Percentiles rank a stretch among this genome's conserved stretches.
Conservation (phyloP, 495 filamentous ascomycete species). For the Pseudevernia furfuracea region DNA sequence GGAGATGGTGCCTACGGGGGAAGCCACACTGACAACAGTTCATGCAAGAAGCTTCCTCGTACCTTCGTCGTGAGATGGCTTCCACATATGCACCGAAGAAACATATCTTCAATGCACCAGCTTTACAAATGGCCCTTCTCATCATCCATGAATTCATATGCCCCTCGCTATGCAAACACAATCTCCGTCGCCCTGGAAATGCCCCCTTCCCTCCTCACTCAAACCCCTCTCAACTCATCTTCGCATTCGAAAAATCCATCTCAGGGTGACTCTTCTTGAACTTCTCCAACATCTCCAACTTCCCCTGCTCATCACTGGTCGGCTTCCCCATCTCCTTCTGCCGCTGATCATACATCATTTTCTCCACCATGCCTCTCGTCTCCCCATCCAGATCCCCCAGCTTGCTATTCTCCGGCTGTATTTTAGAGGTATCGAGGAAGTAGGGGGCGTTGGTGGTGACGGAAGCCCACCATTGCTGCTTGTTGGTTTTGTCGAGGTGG, state of each 20-base stretch:
- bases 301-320: constrained; percentile 86
- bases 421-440: constrained; percentile 89
- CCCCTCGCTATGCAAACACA: constrained; percentile 13
- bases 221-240: constrained; percentile 42
- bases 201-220: not conserved
- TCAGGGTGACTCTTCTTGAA: constrained; percentile 83
- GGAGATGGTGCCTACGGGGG: not conserved
- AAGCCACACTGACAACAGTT: not conserved
- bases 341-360: constrained; percentile 99
- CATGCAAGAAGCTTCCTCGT: not conserved
- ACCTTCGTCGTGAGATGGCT: not conserved
- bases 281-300: constrained; percentile 83
- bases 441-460: constrained; percentile 71
- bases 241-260: constrained; percentile 77
- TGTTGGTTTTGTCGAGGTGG: constrained; percentile 94
- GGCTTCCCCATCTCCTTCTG: constrained; percentile 90
- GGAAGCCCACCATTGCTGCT: constrained; percentile 97
- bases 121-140: too few species aligned
- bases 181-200: not conserved
- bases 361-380: constrained; percentile 98
- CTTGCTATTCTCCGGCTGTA: constrained; percentile 84
- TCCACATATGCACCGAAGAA: not conserved
- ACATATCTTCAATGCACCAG: too few species aligned
- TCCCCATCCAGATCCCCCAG: constrained; percentile 89
- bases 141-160: not conserved